These are phyloP conservation scores for Tolypocladium tundrense DNA, from an alignment of 2,329 filamentous ascomycete genomes.

Conservation along the genomic window DNA sequence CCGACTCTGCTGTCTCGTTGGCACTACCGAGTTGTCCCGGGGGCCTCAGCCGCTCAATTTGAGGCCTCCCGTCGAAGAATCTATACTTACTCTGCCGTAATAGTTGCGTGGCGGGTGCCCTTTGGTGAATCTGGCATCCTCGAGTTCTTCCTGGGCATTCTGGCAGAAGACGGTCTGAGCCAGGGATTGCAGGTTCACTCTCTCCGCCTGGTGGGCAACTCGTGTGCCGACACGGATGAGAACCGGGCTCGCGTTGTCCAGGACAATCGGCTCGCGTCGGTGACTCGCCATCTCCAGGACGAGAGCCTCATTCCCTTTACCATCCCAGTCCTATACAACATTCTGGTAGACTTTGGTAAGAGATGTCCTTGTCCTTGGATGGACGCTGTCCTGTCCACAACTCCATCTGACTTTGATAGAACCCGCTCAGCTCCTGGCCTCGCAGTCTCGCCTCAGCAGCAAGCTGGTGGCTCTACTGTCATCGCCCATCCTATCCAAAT, in stretches of 20 bases:
- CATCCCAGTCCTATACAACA: slow-evolving; percentile 52
- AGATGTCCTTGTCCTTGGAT: neutral
- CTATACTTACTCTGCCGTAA: neutral
- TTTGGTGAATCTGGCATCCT: slow-evolving; percentile 49
- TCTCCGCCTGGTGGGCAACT: slow-evolving; percentile 50
- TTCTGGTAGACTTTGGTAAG: slow-evolving; percentile 53
- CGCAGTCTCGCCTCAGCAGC: slow-evolving; percentile 37
- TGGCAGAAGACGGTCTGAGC: slow-evolving; percentile 27
- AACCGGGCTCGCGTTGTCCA: slow-evolving; percentile 47
- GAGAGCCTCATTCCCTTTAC: slow-evolving; percentile 39
- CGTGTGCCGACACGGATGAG: slow-evolving; percentile 52
- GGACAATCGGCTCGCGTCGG: slow-evolving; percentile 32
- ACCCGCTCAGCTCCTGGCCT: slow-evolving; percentile 46
- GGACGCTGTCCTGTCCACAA: neutral
- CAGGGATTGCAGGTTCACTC: slow-evolving; percentile 40
- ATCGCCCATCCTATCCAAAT: slow-evolving; percentile 30
- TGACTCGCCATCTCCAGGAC: slow-evolving; percentile 38
- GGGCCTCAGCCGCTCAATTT: neutral
- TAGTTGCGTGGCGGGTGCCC: slow-evolving; percentile 46
- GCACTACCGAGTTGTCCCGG: neutral
- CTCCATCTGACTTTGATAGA: slow-evolving; percentile 25
- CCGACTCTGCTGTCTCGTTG: neutral
- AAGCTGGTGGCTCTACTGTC: slow-evolving; percentile 39
- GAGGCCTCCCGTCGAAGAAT: neutral
- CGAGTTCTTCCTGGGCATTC: slow-evolving; percentile 40